These are phyloP conservation scores for Helotiales sp. DNA, from an alignment of 2,329 filamentous ascomycete genomes.

Conservation along the genomic window DNA sequence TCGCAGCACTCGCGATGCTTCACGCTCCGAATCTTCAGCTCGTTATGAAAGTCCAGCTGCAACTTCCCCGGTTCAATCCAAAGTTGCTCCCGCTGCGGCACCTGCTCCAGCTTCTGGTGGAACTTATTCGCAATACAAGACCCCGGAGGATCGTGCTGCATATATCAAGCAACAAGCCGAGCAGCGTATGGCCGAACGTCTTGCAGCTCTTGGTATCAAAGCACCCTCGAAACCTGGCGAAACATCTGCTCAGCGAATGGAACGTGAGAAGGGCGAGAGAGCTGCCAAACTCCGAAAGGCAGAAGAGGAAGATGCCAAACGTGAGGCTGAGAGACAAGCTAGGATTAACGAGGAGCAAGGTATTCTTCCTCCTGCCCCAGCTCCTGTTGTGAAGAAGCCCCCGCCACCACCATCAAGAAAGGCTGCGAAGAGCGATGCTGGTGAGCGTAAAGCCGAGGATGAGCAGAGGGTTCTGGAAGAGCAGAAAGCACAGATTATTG, in stretches of 20 bases:
- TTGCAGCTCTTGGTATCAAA: slow-evolving; percentile 91
- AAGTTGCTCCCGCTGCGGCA: slow-evolving; percentile 38
- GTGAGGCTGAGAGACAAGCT: slow-evolving; percentile 81
- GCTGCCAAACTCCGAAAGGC: slow-evolving; percentile 87
- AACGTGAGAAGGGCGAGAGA: slow-evolving; percentile 85
- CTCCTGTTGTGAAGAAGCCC: slow-evolving; percentile 65
- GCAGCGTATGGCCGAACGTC: slow-evolving; percentile 92
- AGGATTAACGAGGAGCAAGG: slow-evolving; percentile 44
- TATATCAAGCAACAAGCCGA: slow-evolving; percentile 98
- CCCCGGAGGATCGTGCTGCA: slow-evolving; percentile 89
- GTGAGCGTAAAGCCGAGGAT: slow-evolving; percentile 61
- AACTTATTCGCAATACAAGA: slow-evolving; percentile 83
- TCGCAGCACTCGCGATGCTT: slow-evolving; percentile 43
- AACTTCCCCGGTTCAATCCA: slow-evolving; percentile 30
- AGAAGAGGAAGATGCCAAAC: slow-evolving; percentile 89
- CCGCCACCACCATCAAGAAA: slow-evolving; percentile 84
- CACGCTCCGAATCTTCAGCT: slow-evolving; percentile 48
- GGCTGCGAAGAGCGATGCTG: slow-evolving; percentile 63
- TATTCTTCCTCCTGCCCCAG: slow-evolving; percentile 38
- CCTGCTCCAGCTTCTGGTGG: slow-evolving; percentile 59
- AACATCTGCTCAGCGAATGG: slow-evolving; percentile 79
- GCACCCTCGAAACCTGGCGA: slow-evolving; percentile 80
- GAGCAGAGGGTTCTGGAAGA: slow-evolving; percentile 71
- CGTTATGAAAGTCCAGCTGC: slow-evolving; percentile 45
- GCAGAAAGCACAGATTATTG: slow-evolving; percentile 75